These are phyloP conservation scores for Wallacemonas sp. DNA, from an alignment of 208 protist species.

Conservation along the genomic window DNA sequence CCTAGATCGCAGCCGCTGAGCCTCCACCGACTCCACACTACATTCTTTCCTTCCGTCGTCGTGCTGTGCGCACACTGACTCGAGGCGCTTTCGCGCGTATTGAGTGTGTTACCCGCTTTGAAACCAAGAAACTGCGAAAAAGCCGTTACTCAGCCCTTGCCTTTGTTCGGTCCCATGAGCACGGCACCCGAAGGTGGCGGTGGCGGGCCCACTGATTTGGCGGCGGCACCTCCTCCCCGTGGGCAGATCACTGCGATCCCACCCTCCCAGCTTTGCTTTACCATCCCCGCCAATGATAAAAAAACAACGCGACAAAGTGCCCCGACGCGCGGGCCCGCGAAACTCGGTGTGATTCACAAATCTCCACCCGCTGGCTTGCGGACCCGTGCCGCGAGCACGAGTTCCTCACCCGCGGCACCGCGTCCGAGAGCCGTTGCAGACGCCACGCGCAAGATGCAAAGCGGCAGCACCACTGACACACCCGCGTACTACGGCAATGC, in stretches of 20 bases:
- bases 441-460: background rate
- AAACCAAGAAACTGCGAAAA: no score
- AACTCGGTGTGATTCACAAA: conserved; percentile 2
- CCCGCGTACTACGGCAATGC: conserved; percentile 2
- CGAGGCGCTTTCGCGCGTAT: no score
- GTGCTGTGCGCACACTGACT: no score
- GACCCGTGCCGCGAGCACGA: background rate
- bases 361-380: background rate
- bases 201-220: background rate
- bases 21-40: no score
- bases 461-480: background rate
- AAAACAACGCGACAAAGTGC: background rate
- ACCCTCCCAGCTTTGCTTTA: background rate
- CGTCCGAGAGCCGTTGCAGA: background rate
- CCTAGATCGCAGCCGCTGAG: no score
- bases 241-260: background rate
- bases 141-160: background rate
- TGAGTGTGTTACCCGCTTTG: no score
- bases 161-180: conserved; percentile 1
- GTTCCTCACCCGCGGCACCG: background rate
- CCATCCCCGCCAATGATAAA: background rate
- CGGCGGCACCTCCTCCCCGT: background rate
- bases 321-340: background rate
- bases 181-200: background rate
- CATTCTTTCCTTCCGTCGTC: no score